These are phyloP conservation scores for Sophora flavescens DNA, from an alignment of 306 rosid genomes.

Conservation along the genomic window DNA sequence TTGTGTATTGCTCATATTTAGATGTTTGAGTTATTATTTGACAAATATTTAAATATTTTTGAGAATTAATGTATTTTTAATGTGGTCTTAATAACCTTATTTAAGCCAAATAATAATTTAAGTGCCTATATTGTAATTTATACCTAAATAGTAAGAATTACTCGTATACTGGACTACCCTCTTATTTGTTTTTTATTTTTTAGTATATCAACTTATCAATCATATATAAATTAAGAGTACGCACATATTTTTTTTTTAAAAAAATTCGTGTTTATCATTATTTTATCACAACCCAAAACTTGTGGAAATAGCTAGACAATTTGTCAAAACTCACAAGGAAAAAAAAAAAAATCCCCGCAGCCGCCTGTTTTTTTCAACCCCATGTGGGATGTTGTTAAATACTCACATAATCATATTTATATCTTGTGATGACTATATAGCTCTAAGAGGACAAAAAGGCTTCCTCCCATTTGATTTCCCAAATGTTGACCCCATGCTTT, in stretches of 20 bases:
- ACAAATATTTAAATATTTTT: too few relatives aligned
- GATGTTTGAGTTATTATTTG: too few relatives aligned
- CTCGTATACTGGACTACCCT: background rate
- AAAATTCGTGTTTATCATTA: background rate
- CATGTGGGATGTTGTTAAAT: conserved; percentile 57
- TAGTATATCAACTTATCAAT: too few relatives aligned
- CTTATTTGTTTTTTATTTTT: background rate
- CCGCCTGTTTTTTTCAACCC: conserved; percentile 10
- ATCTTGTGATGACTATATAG: conserved; percentile 42
- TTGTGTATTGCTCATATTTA: too few relatives aligned
- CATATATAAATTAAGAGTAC: background rate
- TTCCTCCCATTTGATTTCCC: conserved; percentile 35
- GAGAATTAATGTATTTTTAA: too few relatives aligned
- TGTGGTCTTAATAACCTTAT: too few relatives aligned
- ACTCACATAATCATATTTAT: conserved; percentile 55
- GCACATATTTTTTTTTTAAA: too few relatives aligned
- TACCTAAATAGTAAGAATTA: too few relatives aligned
- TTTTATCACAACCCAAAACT: background rate
- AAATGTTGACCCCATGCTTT: conserved; percentile 46
- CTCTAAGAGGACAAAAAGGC: conserved; percentile 29
- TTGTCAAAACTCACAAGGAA: background rate
- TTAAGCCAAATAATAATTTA: too few relatives aligned
- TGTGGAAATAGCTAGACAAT: background rate
- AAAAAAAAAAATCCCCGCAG: background rate
- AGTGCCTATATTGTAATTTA: too few relatives aligned